Base-by-base conservation (phyloP, 108 stramenopile species). In the Pseudonitzschia pungens region DNA sequence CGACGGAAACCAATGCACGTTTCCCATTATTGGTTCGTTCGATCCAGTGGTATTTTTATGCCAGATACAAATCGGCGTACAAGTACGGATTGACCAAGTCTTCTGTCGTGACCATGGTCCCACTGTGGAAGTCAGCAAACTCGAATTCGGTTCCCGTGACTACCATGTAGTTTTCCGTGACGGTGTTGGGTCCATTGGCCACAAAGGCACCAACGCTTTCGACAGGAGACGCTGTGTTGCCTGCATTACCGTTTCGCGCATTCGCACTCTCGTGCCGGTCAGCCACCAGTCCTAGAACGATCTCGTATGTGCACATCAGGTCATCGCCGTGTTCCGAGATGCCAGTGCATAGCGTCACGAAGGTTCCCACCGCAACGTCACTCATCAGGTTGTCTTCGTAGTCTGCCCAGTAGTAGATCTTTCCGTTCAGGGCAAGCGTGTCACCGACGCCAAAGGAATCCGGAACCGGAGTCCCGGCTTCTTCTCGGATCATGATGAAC, bases 91-190 rank as follows among this genome's bases (percentile, higher is more conserved):
- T 72, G 26, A 57, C 58, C 18, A 53, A 20, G 58, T 78, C 77
- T 72, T 72, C 70, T 10, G 65, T 56, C 16, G 70, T 71, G n/a
- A 53, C 50, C 66, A 78, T 40, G 14, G 63, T 71, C 36, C 77
- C 77, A 22, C 56, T 28, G 9, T 51, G 41, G 58, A 67, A 78
- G 0, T 1, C 20, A 5, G 77, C 44, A 41, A 68, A 72, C 31
- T 78, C 71, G 45, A 78, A 78, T 68, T 70, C 69, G 4, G 77
- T 69, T 24, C 71, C 77, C 26, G 77, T 78, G 14, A 78, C 71
- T 2, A 72, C 65, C 28, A 45, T 42, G 14, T 43, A 41, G 0
- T 62, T 68, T 52, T 72, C 58, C 0, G 45, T 10, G 0, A 36
- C 45, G 33, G 29, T 32, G 24, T 71, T 55, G 24, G 77, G 77